Evolutionary conservation across 169 alveolate genomes (phyloP), one percentile per base, ranked within the genome.

Genomic region (Ichthyophthirius multifiliis): DNA sequence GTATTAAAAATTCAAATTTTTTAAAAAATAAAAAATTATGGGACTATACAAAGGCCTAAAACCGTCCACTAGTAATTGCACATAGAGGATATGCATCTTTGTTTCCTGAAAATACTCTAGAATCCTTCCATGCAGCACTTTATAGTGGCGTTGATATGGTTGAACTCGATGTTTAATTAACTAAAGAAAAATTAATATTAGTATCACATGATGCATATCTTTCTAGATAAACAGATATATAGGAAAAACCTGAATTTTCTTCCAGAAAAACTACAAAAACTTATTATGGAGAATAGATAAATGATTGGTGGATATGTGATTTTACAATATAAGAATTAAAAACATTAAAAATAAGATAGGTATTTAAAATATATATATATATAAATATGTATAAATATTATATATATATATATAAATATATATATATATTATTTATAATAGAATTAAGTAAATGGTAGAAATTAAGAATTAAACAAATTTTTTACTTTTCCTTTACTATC

Each of bases 31-130:
- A n/a, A n/a, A n/a, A n/a, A n/a, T n/a, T n/a, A n/a, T 55, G 71
- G 71, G 74, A 78, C 27, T 78, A 78, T 27, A 65, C 55, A 0
- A 47, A 27, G 5, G 55, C 41, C n/a, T 12, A 7, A 2, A 43
- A 65, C n/a, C 43, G 78, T 27, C 84, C 78, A 13, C 27, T 55
- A 34, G 73, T 78, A 3, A 75, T 63, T 2, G 74, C 84, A 1
- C 84, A 78, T 78, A 43, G 78, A 43, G 73, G 84, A n/a, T 30
- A 63, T 18, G 63, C 78, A 45, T 78, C 84, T 6, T 31, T 78
- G 9, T 78, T 78, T 39, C 84, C 84, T 27, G 84, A 78, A 65
- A 78, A 78, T 43, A 78, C 84, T 13, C 46, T 67, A 7, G 30
- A 63, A 64, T 65, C 84, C 18, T 78, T 78, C 63, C 31, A 67